Conservation (phyloP, 2,329 filamentous ascomycete genomes). For the Rhynchosporium agropyri region DNA sequence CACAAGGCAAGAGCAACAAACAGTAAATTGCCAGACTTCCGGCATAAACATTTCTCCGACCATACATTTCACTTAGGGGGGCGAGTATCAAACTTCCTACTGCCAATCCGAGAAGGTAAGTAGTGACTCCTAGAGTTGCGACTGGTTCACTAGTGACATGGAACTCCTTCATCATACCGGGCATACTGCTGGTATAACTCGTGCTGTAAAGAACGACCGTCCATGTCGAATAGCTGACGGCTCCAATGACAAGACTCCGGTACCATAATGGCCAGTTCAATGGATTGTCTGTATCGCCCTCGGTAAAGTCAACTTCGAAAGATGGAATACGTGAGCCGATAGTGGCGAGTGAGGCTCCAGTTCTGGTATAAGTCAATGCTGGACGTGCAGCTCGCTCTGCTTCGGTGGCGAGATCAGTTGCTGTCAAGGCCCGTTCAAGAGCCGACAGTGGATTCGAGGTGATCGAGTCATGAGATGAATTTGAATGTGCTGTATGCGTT, state of each 20-base stretch:
- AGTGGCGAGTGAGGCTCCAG: slow-evolving; percentile 49
- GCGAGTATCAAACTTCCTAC: slow-evolving; percentile 72
- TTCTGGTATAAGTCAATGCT: slow-evolving; percentile 44
- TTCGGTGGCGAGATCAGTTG: slow-evolving; percentile 44
- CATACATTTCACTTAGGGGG: slow-evolving; percentile 72
- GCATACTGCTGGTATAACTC: slow-evolving; percentile 73
- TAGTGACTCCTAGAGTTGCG: slow-evolving; percentile 76
- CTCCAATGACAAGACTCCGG: slow-evolving; percentile 43
- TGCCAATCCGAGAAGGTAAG: slow-evolving; percentile 76
- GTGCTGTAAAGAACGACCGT: slow-evolving; percentile 71
- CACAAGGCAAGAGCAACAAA: slow-evolving; percentile 72
- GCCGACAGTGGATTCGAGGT: slow-evolving; percentile 42
- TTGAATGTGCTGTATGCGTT: slow-evolving; percentile 30
- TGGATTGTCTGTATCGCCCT: slow-evolving; percentile 65
- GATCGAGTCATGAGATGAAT: slow-evolving; percentile 30
- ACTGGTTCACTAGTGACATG: slow-evolving; percentile 57
- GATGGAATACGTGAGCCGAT: slow-evolving; percentile 53
- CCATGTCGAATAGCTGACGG: slow-evolving; percentile 45
- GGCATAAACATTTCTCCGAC: slow-evolving; percentile 69
- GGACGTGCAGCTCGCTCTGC: slow-evolving; percentile 45
- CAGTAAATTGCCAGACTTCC: slow-evolving; percentile 65
- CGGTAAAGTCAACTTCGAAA: slow-evolving; percentile 74
- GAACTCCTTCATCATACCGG: slow-evolving; percentile 70
- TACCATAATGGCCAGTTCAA: slow-evolving; percentile 65
- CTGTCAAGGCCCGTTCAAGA: slow-evolving; percentile 47